A percentile compares a stretch with the other conserved stretches of the same genome.
Conservation (phyloP, 192 early-diverging fungal genomes). For the Podila clonocystis region DNA sequence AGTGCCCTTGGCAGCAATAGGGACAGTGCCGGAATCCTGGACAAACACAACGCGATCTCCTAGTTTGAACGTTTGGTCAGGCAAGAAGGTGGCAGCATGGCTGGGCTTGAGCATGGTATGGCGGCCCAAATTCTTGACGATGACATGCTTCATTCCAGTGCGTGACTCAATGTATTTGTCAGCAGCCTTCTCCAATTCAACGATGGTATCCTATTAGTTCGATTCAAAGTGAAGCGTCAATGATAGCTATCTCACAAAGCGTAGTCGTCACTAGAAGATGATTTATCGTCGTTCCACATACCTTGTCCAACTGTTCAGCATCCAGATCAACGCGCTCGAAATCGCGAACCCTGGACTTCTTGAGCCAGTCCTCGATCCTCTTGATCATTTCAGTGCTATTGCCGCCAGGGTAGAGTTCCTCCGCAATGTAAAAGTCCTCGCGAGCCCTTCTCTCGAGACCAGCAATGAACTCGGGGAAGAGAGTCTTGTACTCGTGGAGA, state of each 20-base stretch:
- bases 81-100: conserved; percentile 78
- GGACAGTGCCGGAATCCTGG: conserved; percentile 76
- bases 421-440: conserved; percentile 66
- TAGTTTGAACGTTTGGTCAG: conserved; percentile 80
- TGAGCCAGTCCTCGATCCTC: conserved; percentile 74
- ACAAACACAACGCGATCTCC: conserved; percentile 90
- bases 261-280: background rate
- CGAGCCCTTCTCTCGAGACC: conserved; percentile 56
- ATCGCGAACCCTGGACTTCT: conserved; percentile 65
- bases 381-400: conserved; percentile 55
- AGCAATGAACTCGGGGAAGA: conserved; percentile 63
- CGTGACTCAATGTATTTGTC: conserved; percentile 54
- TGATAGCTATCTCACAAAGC: background rate
- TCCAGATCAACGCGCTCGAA: conserved; percentile 72
- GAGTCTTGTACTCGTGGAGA: conserved; percentile 73
- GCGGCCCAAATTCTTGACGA: conserved; percentile 60
- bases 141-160: conserved; percentile 52
- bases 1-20: conserved; percentile 84
- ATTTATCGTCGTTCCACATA: conserved; percentile 11
- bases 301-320: conserved; percentile 72
- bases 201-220: conserved; percentile 61
- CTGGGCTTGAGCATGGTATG: conserved; percentile 80
- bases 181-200: conserved; percentile 65
- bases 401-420: conserved; percentile 67
- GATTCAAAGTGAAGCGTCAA: conserved; percentile 6